Percentiles rank a stretch among this genome's conserved stretches.
These are phyloP conservation scores for Debaryomyces subglobosus DNA, from an alignment of 1,139 yeast genomes.

Conservation along the genomic window DNA sequence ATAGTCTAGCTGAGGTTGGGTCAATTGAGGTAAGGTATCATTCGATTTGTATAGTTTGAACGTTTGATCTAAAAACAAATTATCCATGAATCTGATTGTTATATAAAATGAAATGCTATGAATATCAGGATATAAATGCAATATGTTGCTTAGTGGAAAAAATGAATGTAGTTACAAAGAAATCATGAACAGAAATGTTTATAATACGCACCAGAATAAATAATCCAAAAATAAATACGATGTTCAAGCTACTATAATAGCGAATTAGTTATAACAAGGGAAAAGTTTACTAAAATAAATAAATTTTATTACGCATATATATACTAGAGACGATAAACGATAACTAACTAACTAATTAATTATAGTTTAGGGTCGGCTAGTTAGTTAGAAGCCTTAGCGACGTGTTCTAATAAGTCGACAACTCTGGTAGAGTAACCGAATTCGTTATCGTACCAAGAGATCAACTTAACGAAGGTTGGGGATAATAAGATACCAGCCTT, in stretches of 20 bases:
- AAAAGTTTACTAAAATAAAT: background rate
- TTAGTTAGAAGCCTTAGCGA: conserved; percentile 52
- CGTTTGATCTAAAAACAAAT: conserved; percentile 19
- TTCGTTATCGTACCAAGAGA: conserved; percentile 91
- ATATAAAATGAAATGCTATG: background rate
- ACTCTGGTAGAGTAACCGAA: conserved; percentile 93
- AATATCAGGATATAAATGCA: background rate
- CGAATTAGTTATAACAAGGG: too few relatives aligned
- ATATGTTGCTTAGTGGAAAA: background rate
- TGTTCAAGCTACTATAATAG: too few relatives aligned
- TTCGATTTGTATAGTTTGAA: conserved; percentile 22
- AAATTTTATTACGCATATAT: conserved; percentile 6
- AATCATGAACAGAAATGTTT: background rate
- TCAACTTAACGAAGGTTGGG: conserved; percentile 82
- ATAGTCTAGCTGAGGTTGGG: conserved; percentile 15
- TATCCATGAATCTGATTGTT: conserved; percentile 3
- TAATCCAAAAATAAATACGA: too few relatives aligned
- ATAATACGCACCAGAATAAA: background rate
- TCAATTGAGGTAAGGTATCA: conserved; percentile 13
- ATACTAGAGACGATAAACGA: conserved; percentile 5
- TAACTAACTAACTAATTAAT: conserved; percentile 1
- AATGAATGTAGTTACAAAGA: background rate
- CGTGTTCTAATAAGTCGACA: conserved; percentile 78
- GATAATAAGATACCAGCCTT: conserved; percentile 84
- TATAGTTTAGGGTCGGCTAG: conserved; percentile 22